phyloP scores from a whole-genome alignment of 2,329 filamentous ascomycete genomes.

The Tympanopsis confertula region DNA sequence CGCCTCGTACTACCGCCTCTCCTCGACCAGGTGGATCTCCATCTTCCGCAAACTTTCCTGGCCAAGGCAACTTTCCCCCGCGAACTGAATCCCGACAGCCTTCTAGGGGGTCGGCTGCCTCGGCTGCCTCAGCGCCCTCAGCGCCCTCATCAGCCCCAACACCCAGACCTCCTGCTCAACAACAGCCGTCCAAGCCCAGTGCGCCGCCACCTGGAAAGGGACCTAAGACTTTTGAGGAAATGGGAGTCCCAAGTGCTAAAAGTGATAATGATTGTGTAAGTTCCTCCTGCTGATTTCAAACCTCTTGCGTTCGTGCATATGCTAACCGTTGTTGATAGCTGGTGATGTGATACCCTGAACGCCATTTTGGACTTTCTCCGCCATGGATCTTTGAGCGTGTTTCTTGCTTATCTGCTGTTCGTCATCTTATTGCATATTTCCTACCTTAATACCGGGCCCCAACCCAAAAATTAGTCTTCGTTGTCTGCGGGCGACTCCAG shows the following conservation, averaged over 20 bases:
- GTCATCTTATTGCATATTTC: too few relatives aligned
- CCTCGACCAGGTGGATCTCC: not conserved
- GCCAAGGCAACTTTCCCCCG: too few relatives aligned
- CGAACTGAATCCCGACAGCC: too few relatives aligned
- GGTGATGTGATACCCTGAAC: not conserved
- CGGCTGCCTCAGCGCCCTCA: not conserved
- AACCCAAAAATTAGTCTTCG: too few relatives aligned
- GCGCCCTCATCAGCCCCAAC: not conserved
- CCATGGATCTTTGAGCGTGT: too few relatives aligned
- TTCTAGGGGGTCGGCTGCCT: not conserved
- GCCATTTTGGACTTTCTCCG: too few relatives aligned
- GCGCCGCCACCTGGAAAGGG: not conserved
- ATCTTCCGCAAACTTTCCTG: not conserved
- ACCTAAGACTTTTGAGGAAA: conserved; percentile 1
- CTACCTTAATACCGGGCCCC: too few relatives aligned
- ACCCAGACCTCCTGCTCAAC: not conserved
- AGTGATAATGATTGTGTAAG: conserved; percentile 1
- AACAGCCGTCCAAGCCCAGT: not conserved
- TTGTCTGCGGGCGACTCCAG: too few relatives aligned
- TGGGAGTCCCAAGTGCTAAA: not conserved
- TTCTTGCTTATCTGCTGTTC: too few relatives aligned
- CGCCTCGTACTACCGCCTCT: too few relatives aligned
- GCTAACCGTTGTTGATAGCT: not conserved
- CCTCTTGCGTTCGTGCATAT: not conserved
- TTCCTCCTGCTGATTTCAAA: not conserved